Evolutionary conservation across 371 early-diverging fungal genomes (phyloP).

Genomic region (Zychaea mexicana): DNA sequence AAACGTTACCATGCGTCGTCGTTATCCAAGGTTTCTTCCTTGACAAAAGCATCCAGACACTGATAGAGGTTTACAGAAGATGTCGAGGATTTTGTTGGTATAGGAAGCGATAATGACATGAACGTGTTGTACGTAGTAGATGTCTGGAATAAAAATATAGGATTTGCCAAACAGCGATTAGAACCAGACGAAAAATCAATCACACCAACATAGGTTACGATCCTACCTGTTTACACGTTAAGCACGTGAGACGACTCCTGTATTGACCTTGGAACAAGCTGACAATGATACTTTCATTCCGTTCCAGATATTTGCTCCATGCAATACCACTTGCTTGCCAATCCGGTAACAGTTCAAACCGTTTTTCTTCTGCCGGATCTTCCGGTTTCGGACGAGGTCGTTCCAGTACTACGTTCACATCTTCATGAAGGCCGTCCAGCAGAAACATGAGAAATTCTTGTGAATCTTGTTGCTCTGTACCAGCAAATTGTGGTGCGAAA

Average conservation of each 20-base stretch:
- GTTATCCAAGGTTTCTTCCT: constrained; percentile 84
- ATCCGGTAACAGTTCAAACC: constrained; percentile 48
- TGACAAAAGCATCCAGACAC: constrained; percentile 85
- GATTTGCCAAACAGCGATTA: not conserved
- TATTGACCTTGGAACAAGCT: constrained; percentile 90
- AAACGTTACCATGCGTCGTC: constrained; percentile 78
- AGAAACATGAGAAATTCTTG: constrained; percentile 77
- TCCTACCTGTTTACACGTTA: constrained; percentile 72
- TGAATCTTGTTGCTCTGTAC: constrained; percentile 79
- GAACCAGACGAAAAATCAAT: not conserved
- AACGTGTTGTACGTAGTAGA: constrained; percentile 92
- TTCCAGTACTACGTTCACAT: constrained; percentile 52
- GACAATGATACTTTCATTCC: constrained; percentile 91
- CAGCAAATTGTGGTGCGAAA: constrained; percentile 69
- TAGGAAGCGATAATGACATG: constrained; percentile 92
- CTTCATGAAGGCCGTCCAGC: constrained; percentile 80
- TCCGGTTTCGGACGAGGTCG: constrained; percentile 29
- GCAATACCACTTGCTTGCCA: constrained; percentile 64
- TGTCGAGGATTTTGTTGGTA: constrained; percentile 58
- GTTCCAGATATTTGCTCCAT: constrained; percentile 78
- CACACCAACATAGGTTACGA: not conserved
- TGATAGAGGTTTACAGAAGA: constrained; percentile 63
- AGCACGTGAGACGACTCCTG: constrained; percentile 78
- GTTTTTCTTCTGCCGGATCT: constrained; percentile 39
- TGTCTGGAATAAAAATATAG: constrained; percentile 45